Evolutionary conservation across 306 rosid genomes (phyloP).

Genomic region (Fagus sylvatica): DNA sequence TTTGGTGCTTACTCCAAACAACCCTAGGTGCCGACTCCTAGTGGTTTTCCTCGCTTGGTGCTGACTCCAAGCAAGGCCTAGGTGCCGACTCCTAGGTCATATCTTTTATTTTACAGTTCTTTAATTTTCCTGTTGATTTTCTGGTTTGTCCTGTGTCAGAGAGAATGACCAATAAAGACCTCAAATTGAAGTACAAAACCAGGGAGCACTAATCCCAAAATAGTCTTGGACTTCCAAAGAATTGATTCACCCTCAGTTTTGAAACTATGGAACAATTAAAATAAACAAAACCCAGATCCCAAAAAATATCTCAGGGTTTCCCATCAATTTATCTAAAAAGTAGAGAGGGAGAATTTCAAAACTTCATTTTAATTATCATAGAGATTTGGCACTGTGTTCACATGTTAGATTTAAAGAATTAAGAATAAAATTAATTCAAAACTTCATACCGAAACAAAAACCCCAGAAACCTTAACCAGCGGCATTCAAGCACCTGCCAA

Average conservation of each 20-base stretch:
- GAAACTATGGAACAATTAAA: background rate
- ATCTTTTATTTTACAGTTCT: too few species aligned
- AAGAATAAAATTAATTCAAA: too few species aligned
- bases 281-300: slow-evolving; percentile 23
- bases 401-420: too few species aligned
- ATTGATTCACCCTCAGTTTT: background rate
- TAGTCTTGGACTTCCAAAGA: slow-evolving; percentile 20
- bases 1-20: too few species aligned
- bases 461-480: too few species aligned
- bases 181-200: background rate
- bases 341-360: background rate
- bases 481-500: too few species aligned
- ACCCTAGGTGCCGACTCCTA: too few species aligned
- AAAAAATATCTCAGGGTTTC: slow-evolving; percentile 11
- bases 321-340: background rate
- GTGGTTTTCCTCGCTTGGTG: too few species aligned
- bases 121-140: too few species aligned
- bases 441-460: too few species aligned
- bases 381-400: slow-evolving; percentile 19
- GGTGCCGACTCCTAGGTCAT: too few species aligned
- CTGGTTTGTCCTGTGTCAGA: background rate
- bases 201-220: slow-evolving; percentile 39
- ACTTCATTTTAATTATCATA: background rate
- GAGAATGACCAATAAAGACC: background rate
- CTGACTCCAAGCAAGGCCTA: too few species aligned